phyloP scores from a whole-genome alignment of 176 grass and related monocot genomes.

The Raddia guianensis region DNA sequence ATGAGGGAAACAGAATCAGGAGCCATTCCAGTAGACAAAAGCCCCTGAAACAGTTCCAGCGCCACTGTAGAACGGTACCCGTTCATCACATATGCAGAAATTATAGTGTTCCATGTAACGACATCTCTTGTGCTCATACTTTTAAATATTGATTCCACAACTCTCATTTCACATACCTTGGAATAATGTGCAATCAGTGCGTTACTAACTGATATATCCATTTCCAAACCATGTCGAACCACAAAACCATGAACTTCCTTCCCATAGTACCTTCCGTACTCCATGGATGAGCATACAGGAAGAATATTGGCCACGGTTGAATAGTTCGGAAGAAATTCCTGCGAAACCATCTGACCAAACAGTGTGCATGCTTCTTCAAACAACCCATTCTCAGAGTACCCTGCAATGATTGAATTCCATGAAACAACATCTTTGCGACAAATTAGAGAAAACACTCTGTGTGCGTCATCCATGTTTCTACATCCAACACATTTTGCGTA shows the following conservation, averaged over 20 bases:
- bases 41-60: constrained; percentile 47
- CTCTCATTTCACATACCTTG: constrained; percentile 48
- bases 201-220: constrained; percentile 62
- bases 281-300: constrained; percentile 48
- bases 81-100: constrained; percentile 64
- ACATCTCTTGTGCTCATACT: constrained; percentile 50
- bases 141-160: constrained; percentile 51
- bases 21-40: constrained; percentile 40
- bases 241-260: constrained; percentile 61
- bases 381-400: constrained; percentile 47
- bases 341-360: constrained; percentile 49
- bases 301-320: constrained; percentile 63
- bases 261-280: constrained; percentile 44
- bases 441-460: constrained; percentile 43
- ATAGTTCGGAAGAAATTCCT: constrained; percentile 47
- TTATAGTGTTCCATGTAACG: constrained; percentile 64
- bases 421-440: constrained; percentile 63
- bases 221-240: constrained; percentile 50
- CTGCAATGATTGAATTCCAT: constrained; percentile 67
- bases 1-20: constrained; percentile 72
- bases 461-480: constrained; percentile 42
- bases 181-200: constrained; percentile 68
- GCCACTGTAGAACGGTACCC: constrained; percentile 39
- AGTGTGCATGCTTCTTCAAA: constrained; percentile 46
- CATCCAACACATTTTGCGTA: constrained; percentile 53